Conservation (phyloP, 768 basidiomycete genomes). For the Dendrothele bispora region DNA sequence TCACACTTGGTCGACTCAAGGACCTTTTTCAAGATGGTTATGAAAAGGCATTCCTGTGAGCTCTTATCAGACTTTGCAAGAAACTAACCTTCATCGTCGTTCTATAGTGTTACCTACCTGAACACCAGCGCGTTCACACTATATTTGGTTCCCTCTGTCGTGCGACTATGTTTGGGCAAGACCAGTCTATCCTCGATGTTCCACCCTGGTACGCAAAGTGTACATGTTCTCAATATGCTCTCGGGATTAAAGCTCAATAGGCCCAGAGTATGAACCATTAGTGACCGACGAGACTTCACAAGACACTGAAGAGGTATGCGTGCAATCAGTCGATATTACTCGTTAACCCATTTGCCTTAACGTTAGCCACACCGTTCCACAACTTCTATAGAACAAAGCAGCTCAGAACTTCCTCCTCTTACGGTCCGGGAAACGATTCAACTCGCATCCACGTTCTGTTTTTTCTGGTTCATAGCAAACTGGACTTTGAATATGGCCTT, state of each 20-base stretch:
- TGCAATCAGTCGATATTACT: not conserved
- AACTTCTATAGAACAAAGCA: too few species aligned
- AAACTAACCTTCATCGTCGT: not conserved
- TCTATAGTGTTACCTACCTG: conserved; percentile 79
- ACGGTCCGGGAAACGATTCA: conserved; percentile 70
- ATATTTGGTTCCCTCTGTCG: conserved; percentile 67
- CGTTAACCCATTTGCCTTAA: not conserved
- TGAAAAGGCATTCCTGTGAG: conserved; percentile 85
- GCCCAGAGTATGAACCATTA: conserved; percentile 26
- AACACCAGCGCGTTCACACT: conserved; percentile 87
- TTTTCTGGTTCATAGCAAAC: conserved; percentile 72
- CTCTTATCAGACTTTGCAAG: conserved; percentile 22
- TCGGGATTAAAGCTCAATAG: conserved; percentile 6
- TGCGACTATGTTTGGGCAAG: not conserved
- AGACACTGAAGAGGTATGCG: not conserved
- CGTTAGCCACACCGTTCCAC: not conserved
- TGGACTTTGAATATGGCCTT: conserved; percentile 87
- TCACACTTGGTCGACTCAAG: too few species aligned
- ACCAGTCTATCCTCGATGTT: not conserved
- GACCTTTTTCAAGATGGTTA: conserved; percentile 62
- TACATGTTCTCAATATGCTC: not conserved
- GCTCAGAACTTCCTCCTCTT: conserved; percentile 36
- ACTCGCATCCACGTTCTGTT: conserved; percentile 79
- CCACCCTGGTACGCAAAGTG: not conserved
- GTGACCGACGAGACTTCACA: conserved; percentile 12